Evolutionary conservation across 2,329 filamentous ascomycete species (phyloP).

Genomic region (Alternaria angustiovoidea): DNA sequence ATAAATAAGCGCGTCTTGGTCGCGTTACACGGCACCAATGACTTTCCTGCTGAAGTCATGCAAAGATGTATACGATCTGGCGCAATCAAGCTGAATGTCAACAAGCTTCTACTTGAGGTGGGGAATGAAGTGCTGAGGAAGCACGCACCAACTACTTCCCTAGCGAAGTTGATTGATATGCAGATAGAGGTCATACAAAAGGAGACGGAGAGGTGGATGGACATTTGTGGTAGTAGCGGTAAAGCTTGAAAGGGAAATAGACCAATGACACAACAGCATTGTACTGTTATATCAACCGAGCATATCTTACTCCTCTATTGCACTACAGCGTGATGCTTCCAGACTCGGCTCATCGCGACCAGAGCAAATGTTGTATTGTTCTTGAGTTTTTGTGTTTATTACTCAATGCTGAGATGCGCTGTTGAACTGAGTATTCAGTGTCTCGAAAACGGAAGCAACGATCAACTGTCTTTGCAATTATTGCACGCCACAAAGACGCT

Average conservation of each 20-base stretch:
- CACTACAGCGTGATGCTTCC: not conserved
- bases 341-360: too few relatives aligned
- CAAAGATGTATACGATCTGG: conserved; percentile 61
- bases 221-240: conserved; percentile 57
- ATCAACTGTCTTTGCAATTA: too few relatives aligned
- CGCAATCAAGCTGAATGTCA: conserved; percentile 67
- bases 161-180: conserved; percentile 54
- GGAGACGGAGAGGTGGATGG: conserved; percentile 59
- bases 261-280: too few relatives aligned
- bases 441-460: too few relatives aligned
- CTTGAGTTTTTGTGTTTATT: too few relatives aligned
- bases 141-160: conserved; percentile 45
- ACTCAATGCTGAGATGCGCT: too few relatives aligned
- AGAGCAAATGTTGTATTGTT: too few relatives aligned
- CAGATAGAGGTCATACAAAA: conserved; percentile 55
- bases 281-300: not conserved
- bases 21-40: conserved; percentile 67
- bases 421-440: too few relatives aligned
- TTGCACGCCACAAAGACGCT: too few relatives aligned
- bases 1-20: conserved; percentile 55
- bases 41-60: conserved; percentile 61
- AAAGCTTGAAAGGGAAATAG: conserved; percentile 43
- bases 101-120: conserved; percentile 60
- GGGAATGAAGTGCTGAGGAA: conserved; percentile 55
- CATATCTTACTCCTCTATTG: not conserved